phyloP scores from a whole-genome alignment of 805 yeast genomes.

The Yarrowia yakushimensis region DNA sequence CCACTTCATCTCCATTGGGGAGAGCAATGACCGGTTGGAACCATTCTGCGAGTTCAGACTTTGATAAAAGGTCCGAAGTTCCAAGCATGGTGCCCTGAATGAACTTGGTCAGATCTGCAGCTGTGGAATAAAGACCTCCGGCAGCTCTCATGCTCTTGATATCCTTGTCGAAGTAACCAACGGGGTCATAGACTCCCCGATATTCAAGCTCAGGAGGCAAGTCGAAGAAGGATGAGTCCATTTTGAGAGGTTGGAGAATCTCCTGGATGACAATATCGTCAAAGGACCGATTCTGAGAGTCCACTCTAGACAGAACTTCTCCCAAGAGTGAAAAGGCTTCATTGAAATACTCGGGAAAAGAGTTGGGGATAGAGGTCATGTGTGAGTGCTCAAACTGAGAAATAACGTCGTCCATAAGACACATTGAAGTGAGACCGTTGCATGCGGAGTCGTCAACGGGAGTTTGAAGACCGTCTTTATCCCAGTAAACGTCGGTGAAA shows the following conservation, averaged over 20 bases:
- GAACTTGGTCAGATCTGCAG: neutral
- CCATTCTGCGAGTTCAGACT: conserved; percentile 1
- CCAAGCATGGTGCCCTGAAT: conserved; percentile 13
- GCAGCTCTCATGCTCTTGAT: neutral
- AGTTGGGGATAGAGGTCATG: conserved; percentile 1
- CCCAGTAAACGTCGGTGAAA: neutral
- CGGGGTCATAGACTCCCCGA: neutral
- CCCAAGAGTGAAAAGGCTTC: neutral
- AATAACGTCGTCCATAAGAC: neutral
- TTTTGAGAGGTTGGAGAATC: neutral
- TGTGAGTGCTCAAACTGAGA: neutral
- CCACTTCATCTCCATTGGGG: conserved; percentile 1
- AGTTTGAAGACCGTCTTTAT: neutral
- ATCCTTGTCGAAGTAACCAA: neutral
- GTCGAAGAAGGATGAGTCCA: neutral
- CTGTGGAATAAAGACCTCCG: conserved; percentile 1
- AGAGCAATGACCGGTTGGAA: neutral
- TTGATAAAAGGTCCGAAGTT: neutral
- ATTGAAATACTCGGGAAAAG: conserved; percentile 15
- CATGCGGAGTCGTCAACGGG: neutral
- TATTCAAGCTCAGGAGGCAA: neutral
- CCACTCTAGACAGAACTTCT: neutral
- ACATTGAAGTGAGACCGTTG: neutral
- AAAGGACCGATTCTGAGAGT: neutral
- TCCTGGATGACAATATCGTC: neutral